Conservation (phyloP, 2,329 filamentous ascomycete species). For the Trichophyton verrucosum region DNA sequence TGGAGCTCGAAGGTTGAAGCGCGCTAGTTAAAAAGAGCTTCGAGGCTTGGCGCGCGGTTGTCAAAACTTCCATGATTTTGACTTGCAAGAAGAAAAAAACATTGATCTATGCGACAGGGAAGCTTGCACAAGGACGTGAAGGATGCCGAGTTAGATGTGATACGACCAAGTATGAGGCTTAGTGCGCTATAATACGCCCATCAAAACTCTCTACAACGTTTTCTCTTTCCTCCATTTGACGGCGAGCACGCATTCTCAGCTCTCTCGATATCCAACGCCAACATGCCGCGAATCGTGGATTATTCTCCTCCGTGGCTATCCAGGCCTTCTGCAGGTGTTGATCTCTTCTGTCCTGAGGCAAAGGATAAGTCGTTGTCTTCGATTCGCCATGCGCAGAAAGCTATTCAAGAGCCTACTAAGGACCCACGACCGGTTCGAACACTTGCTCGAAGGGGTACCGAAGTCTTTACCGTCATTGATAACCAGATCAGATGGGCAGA, state of each 20-base stretch:
- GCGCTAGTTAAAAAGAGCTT: not conserved
- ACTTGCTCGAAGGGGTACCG: constrained; percentile 69
- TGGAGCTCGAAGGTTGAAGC: not conserved
- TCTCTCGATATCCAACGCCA: constrained; percentile 13
- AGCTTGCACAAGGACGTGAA: not conserved
- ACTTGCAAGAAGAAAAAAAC: not conserved
- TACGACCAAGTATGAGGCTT: not conserved
- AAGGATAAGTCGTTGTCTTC: constrained; percentile 24
- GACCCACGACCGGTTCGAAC: constrained; percentile 41
- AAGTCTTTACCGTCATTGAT: constrained; percentile 78
- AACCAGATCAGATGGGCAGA: constrained; percentile 90
- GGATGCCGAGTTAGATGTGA: not conserved
- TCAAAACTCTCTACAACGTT: not conserved
- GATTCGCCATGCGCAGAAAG: constrained; percentile 13
- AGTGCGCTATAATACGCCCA: not conserved
- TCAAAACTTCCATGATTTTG: not conserved
- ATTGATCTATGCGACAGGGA: not conserved
- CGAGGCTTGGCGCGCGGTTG: constrained; percentile 1
- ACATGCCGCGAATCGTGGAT: constrained; percentile 74
- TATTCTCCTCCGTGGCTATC: constrained; percentile 83
- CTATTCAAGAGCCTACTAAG: constrained; percentile 17
- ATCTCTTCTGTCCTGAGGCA: constrained; percentile 54
- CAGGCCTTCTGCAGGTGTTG: constrained; percentile 61
- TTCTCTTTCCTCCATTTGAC: not conserved
- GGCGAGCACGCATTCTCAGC: not conserved